These are phyloP conservation scores for barrel medic (Medicago truncatula) DNA, from an alignment of 306 rosid genomes.

Conservation along the genomic window DNA sequence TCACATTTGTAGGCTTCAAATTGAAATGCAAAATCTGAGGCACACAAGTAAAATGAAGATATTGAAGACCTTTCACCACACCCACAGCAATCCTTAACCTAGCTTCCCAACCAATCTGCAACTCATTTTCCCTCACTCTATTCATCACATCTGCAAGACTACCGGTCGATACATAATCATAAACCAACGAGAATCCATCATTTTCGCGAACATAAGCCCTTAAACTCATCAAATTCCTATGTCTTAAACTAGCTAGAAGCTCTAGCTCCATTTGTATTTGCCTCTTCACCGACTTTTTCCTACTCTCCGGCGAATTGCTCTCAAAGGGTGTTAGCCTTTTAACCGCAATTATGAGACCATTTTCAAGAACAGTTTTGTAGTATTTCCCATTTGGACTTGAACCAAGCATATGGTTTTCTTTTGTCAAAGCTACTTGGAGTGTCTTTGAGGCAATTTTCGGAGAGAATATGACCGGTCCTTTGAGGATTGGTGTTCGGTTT, in stretches of 20 bases:
- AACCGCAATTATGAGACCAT: constrained; percentile 86
- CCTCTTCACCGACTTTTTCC: constrained; percentile 74
- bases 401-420: constrained; percentile 79
- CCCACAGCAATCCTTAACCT: constrained; percentile 96
- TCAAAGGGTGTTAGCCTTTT: constrained; percentile 80
- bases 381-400: constrained; percentile 83
- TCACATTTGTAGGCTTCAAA: constrained; percentile 86
- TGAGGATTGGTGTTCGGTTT: constrained; percentile 82
- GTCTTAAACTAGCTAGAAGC: constrained; percentile 76
- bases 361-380: constrained; percentile 88
- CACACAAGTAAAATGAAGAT: constrained; percentile 78
- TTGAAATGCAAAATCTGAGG: constrained; percentile 84
- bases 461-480: constrained; percentile 92
- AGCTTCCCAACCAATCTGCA: constrained; percentile 81
- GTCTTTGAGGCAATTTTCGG: constrained; percentile 84
- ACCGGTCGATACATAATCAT: constrained; percentile 84
- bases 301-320: constrained; percentile 54
- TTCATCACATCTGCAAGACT: constrained; percentile 82
- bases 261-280: constrained; percentile 79
- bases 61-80: constrained; percentile 92
- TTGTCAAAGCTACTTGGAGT: constrained; percentile 73
- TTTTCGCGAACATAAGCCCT: constrained; percentile 86
- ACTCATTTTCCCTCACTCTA: constrained; percentile 68
- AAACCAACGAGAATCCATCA: constrained; percentile 77
- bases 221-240: constrained; percentile 90